Evolutionary conservation across 2,329 filamentous ascomycete genomes (phyloP).

Genomic region (Thielaviopsis populi): DNA sequence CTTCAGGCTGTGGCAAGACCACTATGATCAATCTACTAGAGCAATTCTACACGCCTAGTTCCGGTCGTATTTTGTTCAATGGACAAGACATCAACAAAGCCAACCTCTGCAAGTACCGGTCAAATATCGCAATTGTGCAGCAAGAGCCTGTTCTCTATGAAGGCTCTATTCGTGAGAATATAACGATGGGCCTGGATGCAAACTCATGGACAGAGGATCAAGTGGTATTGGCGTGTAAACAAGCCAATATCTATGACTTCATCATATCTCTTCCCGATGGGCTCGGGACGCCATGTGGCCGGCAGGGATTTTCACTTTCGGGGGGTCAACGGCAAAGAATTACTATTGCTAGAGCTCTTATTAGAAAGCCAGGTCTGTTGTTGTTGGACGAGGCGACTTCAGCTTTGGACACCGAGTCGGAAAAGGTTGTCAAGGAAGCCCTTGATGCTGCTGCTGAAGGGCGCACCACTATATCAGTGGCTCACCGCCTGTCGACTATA

Average conservation of each 20-base stretch:
- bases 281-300: slow-evolving; percentile 48
- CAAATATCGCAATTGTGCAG: slow-evolving; percentile 27
- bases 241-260: slow-evolving; percentile 43
- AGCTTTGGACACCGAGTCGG: slow-evolving; percentile 48
- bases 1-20: slow-evolving; percentile 45
- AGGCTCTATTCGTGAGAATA: slow-evolving; percentile 41
- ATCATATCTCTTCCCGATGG: slow-evolving; percentile 41
- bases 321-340: slow-evolving; percentile 60
- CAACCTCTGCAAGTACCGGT: slow-evolving; percentile 24
- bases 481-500: slow-evolving; percentile 41
- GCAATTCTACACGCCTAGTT: slow-evolving; percentile 29
- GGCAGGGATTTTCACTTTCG: slow-evolving; percentile 52
- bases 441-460: slow-evolving; percentile 32
- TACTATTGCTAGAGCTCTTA: slow-evolving; percentile 56
- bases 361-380: slow-evolving; percentile 50
- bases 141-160: slow-evolving; percentile 31
- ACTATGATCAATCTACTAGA: slow-evolving; percentile 40
- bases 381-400: slow-evolving; percentile 60
- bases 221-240: slow-evolving; percentile 35
- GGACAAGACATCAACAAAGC: slow-evolving; percentile 22
- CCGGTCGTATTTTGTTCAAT: slow-evolving; percentile 23
- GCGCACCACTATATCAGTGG: slow-evolving; percentile 47
- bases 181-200: slow-evolving; percentile 31
- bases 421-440: slow-evolving; percentile 49
- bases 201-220: slow-evolving; percentile 23